These are phyloP conservation scores for Trichosporon ovoides DNA, from an alignment of 1,284 basidiomycete species.

Conservation along the genomic window DNA sequence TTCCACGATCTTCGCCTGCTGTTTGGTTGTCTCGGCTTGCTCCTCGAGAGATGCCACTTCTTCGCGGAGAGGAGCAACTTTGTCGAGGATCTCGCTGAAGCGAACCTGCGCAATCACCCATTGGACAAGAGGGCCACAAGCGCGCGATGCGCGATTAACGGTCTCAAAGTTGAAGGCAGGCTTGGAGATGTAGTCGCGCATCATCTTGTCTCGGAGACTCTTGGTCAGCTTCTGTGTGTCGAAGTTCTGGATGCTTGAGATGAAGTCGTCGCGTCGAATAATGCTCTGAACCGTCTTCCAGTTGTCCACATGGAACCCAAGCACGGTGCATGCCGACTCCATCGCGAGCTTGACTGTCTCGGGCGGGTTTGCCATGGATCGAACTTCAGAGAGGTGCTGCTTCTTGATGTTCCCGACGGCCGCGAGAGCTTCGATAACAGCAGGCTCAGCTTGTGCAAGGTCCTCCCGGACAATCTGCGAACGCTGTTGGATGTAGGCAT, in stretches of 20 bases:
- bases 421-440: constrained; percentile 87
- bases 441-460: constrained; percentile 95
- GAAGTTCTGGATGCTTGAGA: constrained; percentile 93
- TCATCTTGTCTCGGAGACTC: constrained; percentile 83
- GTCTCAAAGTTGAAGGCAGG: constrained; percentile 93
- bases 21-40: constrained; percentile 87
- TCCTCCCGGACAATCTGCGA: constrained; percentile 87
- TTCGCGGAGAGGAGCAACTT: constrained; percentile 91
- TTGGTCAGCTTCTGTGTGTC: constrained; percentile 94
- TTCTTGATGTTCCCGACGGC: constrained; percentile 97
- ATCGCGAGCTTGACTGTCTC: constrained; percentile 96
- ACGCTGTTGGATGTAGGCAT: constrained; percentile 81
- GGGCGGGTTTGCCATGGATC: constrained; percentile 97
- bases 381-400: constrained; percentile 94
- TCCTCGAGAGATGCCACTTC: constrained; percentile 90
- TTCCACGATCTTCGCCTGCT: constrained; percentile 82
- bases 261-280: constrained; percentile 96
- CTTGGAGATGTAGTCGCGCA: constrained; percentile 83
- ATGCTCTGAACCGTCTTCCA: constrained; percentile 97
- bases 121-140: constrained; percentile 96
- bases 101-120: constrained; percentile 97
- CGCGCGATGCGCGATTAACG: constrained; percentile 91
- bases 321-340: constrained; percentile 96
- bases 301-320: constrained; percentile 89
- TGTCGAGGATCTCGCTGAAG: constrained; percentile 97